Evolutionary conservation across 352 stramenopile species (phyloP).

Genomic region (Phytophthora melonis): DNA sequence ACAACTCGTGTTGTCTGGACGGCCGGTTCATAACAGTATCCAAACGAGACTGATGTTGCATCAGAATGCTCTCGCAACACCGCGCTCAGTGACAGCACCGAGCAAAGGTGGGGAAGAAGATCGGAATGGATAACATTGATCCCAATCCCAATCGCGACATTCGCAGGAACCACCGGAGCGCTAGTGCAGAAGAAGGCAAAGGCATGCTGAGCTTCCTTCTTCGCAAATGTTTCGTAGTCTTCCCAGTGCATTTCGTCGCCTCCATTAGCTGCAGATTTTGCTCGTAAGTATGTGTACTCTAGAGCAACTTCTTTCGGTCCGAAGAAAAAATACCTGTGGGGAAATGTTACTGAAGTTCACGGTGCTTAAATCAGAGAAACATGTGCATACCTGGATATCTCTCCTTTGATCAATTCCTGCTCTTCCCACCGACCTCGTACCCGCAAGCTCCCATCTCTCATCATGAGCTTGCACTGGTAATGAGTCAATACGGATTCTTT

Average conservation of each 20-base stretch:
- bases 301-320: conserved; percentile 24
- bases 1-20: conserved; percentile 17
- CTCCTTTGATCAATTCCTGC: conserved; percentile 9
- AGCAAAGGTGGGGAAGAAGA: conserved; percentile 27
- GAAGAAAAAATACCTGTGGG: conserved; percentile 28
- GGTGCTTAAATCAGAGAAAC: background rate
- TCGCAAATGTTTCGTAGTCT: conserved; percentile 16
- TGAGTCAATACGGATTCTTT: conserved; percentile 22
- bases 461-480: conserved; percentile 28
- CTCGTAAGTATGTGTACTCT: conserved; percentile 30
- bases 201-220: conserved; percentile 16
- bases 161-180: background rate
- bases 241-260: conserved; percentile 19
- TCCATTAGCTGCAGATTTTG: conserved; percentile 2
- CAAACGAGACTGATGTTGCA: conserved; percentile 28
- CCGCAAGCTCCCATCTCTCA: conserved; percentile 5
- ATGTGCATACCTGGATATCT: conserved; percentile 16
- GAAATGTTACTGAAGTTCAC: conserved; percentile 1
- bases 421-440: conserved; percentile 22
- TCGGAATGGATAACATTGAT: conserved; percentile 34
- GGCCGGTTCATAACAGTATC: conserved; percentile 22
- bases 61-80: conserved; percentile 20
- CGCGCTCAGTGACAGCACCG: conserved; percentile 15
- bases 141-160: conserved; percentile 23
- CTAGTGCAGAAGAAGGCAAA: conserved; percentile 22